These are phyloP conservation scores for Chrysosporium keratinophilum DNA, from an alignment of 2,329 filamentous ascomycete species.

Conservation along the genomic window DNA sequence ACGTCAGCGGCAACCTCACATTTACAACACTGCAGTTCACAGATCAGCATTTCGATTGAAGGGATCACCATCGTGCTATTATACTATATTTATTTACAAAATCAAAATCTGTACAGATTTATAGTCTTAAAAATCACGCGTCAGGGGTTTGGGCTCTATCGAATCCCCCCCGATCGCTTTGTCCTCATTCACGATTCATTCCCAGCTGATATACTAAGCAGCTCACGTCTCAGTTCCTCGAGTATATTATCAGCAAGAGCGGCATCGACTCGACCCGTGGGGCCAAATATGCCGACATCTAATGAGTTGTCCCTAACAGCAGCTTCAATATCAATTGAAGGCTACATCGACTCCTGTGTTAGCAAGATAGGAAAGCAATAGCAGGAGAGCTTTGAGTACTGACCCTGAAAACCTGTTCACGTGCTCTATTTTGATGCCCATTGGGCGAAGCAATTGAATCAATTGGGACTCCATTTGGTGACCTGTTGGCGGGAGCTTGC, in stretches of 20 bases:
- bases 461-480: background rate
- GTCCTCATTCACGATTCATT: background rate
- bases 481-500: background rate
- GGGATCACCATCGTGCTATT: too few relatives aligned
- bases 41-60: too few relatives aligned
- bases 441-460: background rate
- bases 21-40: too few relatives aligned
- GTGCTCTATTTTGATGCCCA: background rate
- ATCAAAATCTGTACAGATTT: too few relatives aligned
- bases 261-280: constrained; percentile 22
- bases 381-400: background rate
- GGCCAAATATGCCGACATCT: constrained; percentile 45
- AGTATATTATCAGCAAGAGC: constrained; percentile 14
- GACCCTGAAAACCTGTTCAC: constrained; percentile 5
- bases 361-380: background rate
- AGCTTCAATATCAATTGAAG: constrained; percentile 47
- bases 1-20: too few relatives aligned
- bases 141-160: background rate
- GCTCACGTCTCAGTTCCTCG: constrained; percentile 16
- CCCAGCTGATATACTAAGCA: constrained; percentile 7
- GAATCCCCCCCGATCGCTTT: too few relatives aligned
- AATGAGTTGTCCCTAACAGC: constrained; percentile 41
- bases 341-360: constrained; percentile 27
- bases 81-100: too few relatives aligned
- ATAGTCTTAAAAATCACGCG: too few relatives aligned